Evolutionary conservation across 164 flowering plant species (phyloP), one percentile per base, ranked within the genome.

Genomic region (Buxus sempervirens): DNA sequence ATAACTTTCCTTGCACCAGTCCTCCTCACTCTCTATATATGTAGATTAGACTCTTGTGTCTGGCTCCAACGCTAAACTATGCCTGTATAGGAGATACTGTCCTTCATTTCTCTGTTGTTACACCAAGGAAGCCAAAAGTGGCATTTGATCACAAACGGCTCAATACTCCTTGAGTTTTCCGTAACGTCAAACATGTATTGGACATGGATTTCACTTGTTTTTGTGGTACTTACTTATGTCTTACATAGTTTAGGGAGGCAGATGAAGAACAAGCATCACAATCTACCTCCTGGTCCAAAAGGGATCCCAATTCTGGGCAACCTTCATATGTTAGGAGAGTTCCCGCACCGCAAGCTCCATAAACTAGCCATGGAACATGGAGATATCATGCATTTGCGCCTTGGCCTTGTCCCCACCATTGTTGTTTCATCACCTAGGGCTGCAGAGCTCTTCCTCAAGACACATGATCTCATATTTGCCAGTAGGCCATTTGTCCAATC

Each of bases 211-310:
- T 25, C 64, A 13, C 64, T 61, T n/a, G 65, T 12, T n/a, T 21
- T 45, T 19, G 19, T 13, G 4, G 27, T 63, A 23, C 65, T 42
- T 22, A 27, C 54, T 45, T 42, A 12, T 25, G 4, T 24, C 10
- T 24, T 55, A 21, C 13, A n/a, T n/a, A n/a, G 38, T 32, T n/a
- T 55, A 9, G 13, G 58, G 13, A 55, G 25, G 25, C n/a, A 55
- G 10, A 42, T 24, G 25, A 72, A 66, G 71, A 72, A 27, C 13
- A 57, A 58, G 53, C 36, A 18, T 3, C 66, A 62, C 26, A 75
- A 25, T 26, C 42, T 79, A n/a, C 85, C 85, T 14, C 85, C 83
- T 6, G 81, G 83, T 21, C 85, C 85, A 49, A 64, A 51, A 65
- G 77, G 78, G 18, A 20, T 80, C 0, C 85, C 85, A 0, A 59